Conservation (phyloP, 108 stramenopile genomes). For the Cyclotella choctawhatcheeana region DNA sequence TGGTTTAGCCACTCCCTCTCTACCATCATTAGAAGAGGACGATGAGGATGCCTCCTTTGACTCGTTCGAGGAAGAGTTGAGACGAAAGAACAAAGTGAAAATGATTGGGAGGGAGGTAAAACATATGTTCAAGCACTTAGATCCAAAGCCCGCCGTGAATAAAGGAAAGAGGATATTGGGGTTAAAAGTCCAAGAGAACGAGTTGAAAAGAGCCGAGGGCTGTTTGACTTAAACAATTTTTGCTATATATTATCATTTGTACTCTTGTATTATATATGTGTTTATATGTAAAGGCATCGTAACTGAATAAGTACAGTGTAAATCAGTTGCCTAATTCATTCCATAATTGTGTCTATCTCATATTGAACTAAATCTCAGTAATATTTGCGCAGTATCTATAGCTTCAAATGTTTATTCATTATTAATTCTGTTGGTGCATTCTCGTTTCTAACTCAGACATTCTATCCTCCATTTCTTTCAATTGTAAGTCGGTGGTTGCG, state of each 20-base stretch:
- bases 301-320: too few species aligned
- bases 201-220: constrained; percentile 13
- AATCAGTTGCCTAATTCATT: too few species aligned
- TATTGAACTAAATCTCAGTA: too few species aligned
- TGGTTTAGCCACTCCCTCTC: constrained; percentile 1
- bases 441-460: background rate
- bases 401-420: too few species aligned
- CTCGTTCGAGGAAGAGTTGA: constrained; percentile 23
- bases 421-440: too few species aligned
- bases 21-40: constrained; percentile 10
- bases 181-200: background rate
- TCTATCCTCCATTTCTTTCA: background rate
- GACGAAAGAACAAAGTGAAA: constrained; percentile 26
- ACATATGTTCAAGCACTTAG: background rate
- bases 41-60: constrained; percentile 22
- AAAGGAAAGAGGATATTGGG: constrained; percentile 9
- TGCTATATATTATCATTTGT: constrained; percentile 6
- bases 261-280: constrained; percentile 12
- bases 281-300: constrained; percentile 4
- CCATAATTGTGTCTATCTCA: too few species aligned
- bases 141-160: constrained; percentile 15
- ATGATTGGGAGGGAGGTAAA: constrained; percentile 7
- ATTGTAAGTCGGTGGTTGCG: background rate
- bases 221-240: constrained; percentile 16
- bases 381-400: too few species aligned